Evolutionary conservation across 2,329 filamentous ascomycete genomes (phyloP).

Genomic region (Fusarium caatingaense): DNA sequence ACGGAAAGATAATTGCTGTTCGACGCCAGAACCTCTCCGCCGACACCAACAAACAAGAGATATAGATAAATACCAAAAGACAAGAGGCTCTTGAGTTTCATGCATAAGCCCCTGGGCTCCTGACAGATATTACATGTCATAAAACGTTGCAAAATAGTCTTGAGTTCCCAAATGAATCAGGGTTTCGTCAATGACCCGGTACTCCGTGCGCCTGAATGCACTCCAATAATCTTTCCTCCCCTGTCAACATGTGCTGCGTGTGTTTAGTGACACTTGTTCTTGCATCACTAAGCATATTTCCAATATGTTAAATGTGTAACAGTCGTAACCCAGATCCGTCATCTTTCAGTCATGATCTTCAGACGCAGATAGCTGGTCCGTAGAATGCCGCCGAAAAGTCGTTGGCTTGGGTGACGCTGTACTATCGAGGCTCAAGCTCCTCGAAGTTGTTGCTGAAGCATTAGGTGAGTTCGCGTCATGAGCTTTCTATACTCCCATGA

Average conservation of each 20-base stretch:
- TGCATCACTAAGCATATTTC: conserved; percentile 9
- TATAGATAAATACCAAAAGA: conserved; percentile 34
- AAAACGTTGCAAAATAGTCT: conserved; percentile 35
- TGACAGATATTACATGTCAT: conserved; percentile 41
- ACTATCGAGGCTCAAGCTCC: conserved; percentile 28
- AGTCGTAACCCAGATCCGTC: neutral
- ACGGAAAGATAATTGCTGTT: conserved; percentile 23
- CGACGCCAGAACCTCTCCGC: conserved; percentile 8
- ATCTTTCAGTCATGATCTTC: conserved; percentile 27
- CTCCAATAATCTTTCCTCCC: conserved; percentile 22
- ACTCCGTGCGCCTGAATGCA: conserved; percentile 47
- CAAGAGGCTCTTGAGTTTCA: conserved; percentile 23
- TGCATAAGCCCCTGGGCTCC: conserved; percentile 28
- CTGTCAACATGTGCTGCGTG: neutral
- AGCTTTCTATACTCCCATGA: conserved; percentile 54
- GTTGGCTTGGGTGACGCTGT: conserved; percentile 20
- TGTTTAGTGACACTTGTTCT: neutral
- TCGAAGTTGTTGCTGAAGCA: conserved; percentile 8
- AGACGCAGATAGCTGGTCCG: conserved; percentile 32
- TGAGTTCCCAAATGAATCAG: conserved; percentile 24
- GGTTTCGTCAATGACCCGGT: conserved; percentile 34
- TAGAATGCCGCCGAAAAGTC: conserved; percentile 18
- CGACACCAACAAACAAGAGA: conserved; percentile 13
- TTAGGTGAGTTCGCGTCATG: conserved; percentile 12
- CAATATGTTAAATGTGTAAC: conserved; percentile 23